Percentiles rank a stretch among this genome's conserved stretches.
Conservation (phyloP, 768 basidiomycete genomes). For the Mycena leptocephala region DNA sequence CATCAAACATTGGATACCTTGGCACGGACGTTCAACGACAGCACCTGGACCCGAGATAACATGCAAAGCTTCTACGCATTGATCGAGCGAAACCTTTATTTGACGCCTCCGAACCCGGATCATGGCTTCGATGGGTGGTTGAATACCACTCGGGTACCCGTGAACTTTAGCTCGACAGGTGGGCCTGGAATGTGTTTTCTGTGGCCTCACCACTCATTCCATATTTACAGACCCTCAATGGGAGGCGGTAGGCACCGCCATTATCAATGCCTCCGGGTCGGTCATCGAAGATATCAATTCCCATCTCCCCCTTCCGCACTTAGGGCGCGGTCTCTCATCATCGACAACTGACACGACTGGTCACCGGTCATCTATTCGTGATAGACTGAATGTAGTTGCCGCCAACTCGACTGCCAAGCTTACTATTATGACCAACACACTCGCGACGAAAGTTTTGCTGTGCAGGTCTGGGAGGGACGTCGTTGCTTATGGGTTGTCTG, state of each 20-base stretch:
- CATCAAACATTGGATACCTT: constrained; percentile 44
- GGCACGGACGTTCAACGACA: constrained; percentile 44
- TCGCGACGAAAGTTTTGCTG: constrained; percentile 22
- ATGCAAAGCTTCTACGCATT: constrained; percentile 47
- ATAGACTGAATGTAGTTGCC: background rate
- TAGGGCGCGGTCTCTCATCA: background rate
- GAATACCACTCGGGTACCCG: constrained; percentile 31
- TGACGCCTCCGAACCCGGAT: constrained; percentile 38
- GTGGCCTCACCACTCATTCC: background rate
- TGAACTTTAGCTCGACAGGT: constrained; percentile 6
- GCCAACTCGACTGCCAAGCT: no score
- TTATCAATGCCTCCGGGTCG: background rate
- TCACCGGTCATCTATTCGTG: background rate
- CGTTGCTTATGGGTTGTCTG: constrained; percentile 42
- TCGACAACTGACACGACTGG: background rate
- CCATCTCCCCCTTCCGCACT: background rate
- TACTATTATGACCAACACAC: constrained; percentile 8
- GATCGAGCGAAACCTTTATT: constrained; percentile 44
- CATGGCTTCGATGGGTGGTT: no score
- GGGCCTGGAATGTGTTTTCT: background rate
- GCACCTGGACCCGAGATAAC: constrained; percentile 45
- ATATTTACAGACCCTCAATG: background rate
- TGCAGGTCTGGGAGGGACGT: constrained; percentile 23
- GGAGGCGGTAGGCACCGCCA: background rate
- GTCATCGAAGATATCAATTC: background rate